These are phyloP conservation scores for Colletotrichum kahawae DNA, from an alignment of 2,329 filamentous ascomycete genomes.

Conservation along the genomic window DNA sequence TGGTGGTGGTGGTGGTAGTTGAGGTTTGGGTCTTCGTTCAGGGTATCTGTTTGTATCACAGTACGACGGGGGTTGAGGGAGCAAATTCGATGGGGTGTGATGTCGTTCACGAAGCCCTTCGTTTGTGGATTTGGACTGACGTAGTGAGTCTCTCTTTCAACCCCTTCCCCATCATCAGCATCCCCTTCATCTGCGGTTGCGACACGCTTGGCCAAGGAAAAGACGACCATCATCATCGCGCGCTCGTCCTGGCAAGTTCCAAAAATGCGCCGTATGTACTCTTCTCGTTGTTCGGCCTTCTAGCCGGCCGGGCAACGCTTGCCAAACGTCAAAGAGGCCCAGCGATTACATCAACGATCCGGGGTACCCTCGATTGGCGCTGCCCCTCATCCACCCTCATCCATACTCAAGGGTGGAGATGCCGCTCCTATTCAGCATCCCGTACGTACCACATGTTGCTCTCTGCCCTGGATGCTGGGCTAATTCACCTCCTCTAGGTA, in stretches of 20 bases:
- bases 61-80: neutral
- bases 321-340: conserved; percentile 4
- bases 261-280: neutral
- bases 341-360: conserved; percentile 21
- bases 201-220: neutral
- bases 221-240: neutral
- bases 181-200: neutral
- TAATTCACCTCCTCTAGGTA: neutral
- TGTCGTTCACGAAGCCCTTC: neutral
- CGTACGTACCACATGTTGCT: conserved; percentile 3
- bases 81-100: neutral
- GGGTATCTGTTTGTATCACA: neutral
- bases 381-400: conserved; percentile 9
- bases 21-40: neutral
- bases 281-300: conserved; percentile 4
- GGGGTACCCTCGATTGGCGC: conserved; percentile 18
- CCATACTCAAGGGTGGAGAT: neutral
- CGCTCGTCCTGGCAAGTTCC: neutral
- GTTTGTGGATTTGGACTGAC: conserved; percentile 13
- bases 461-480: neutral
- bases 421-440: neutral
- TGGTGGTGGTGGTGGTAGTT: neutral
- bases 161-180: neutral
- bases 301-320: conserved; percentile 8
- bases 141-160: conserved; percentile 8